Base-by-base conservation (phyloP, 495 filamentous ascomycete genomes). In the Hyaloscypha bicolor region DNA sequence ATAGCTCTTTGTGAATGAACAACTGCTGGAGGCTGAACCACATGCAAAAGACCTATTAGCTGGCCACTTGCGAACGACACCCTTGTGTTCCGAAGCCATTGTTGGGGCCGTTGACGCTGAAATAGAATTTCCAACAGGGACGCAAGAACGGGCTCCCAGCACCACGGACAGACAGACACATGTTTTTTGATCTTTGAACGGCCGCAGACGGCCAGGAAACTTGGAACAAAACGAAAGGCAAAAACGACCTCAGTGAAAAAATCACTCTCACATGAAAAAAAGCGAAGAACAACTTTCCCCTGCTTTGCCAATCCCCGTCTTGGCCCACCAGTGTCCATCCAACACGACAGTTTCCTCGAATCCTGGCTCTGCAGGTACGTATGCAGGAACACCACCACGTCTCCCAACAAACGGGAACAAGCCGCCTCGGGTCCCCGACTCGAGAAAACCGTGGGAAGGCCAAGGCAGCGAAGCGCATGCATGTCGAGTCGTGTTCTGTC, bases 91-190 rank as follows among this genome's bases (percentile, higher is more conserved):
- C 57, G 22, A 35, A 42, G 60, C 60, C 60, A 16, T 30, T 25
- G 32, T n/a, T 52, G 19, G 11, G 60, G 60, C 60, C 60, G 8
- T 63, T 63, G 60, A 53, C 60, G 60, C 60, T 29, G 60, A 33
- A 63, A 61, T 61, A 61, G 59, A 22, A n/a, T 8, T 48, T 8
- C 22, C 59, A 48, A 48, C 53, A 63, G 0, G 30, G 30, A 37
- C 56, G 56, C 56, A 32, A 29, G 9, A 60, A 9, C 9, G 53
- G 53, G 1, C 53, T 56, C 56, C 56, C 56, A n/a, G 19, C 11
- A 29, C 56, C 56, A 60, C 25, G 56, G 56, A 60, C 56, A 37
- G 9, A 60, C n/a, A 6, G 55, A 30, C 9, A 58, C 30, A 32
- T 32, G 12, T 37, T 31, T 58, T 21, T 32, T 37, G 19, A 21